Conservation (phyloP, 805 yeast genomes). For the Maudiozyma turicensis region DNA sequence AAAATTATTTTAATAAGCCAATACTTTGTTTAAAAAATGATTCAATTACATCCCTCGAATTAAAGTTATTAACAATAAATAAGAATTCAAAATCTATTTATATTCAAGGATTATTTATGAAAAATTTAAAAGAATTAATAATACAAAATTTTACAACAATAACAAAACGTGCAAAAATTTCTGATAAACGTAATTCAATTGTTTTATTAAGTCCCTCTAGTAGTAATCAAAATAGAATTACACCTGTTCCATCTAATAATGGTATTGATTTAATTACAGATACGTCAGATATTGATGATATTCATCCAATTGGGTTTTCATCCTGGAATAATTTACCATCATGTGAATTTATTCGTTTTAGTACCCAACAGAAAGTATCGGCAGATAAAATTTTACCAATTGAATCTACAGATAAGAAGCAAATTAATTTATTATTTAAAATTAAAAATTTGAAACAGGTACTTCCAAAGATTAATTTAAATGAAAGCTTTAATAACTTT, state of each 20-base stretch:
- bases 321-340: constrained; percentile 18
- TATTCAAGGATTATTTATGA: constrained; percentile 20
- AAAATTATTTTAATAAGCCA: constrained; percentile 9
- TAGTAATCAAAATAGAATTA: background rate
- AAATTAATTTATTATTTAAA: constrained; percentile 10
- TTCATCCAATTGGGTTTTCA: constrained; percentile 17
- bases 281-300: constrained; percentile 4
- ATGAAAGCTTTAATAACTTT: constrained; percentile 15
- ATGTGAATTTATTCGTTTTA: constrained; percentile 7
- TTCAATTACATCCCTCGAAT: constrained; percentile 10
- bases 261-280: background rate
- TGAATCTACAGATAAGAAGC: background rate
- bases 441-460: constrained; percentile 11
- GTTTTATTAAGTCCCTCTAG: constrained; percentile 1
- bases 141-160: constrained; percentile 3
- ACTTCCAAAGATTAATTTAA: constrained; percentile 12
- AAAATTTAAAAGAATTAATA: constrained; percentile 8
- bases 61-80: constrained; percentile 9
- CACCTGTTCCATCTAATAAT: background rate
- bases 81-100: constrained; percentile 6
- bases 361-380: background rate
- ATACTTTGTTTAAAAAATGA: constrained; percentile 14
- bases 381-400: background rate
- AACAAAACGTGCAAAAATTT: constrained; percentile 1
- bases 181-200: constrained; percentile 6